These are phyloP conservation scores for Fusarium burgessii DNA, from an alignment of 2,329 filamentous ascomycete genomes.

Conservation along the genomic window DNA sequence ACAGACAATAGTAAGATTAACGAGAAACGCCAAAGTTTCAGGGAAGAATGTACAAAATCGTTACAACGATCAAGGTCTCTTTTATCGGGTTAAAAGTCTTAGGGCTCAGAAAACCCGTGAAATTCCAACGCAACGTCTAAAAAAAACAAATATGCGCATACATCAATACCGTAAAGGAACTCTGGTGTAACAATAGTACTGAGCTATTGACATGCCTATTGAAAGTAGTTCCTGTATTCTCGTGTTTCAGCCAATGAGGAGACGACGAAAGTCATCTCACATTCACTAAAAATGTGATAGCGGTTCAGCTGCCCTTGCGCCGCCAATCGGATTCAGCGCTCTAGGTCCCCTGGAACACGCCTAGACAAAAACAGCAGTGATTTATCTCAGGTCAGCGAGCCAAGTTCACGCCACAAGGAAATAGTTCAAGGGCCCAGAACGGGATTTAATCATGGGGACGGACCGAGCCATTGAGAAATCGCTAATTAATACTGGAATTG, in stretches of 20 bases:
- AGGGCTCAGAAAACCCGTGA: neutral
- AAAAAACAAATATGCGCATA: neutral
- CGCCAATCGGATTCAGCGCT: neutral
- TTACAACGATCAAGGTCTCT: too few species aligned
- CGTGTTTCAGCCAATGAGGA: neutral
- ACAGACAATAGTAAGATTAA: too few species aligned
- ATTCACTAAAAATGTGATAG: neutral
- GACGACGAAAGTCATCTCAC: neutral
- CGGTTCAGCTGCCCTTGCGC: neutral
- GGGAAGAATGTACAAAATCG: too few species aligned
- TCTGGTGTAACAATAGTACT: neutral
- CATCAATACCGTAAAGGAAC: too few species aligned
- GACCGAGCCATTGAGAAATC: slow-evolving; percentile 2
- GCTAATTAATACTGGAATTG: neutral
- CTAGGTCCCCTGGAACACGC: neutral
- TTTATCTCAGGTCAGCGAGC: neutral
- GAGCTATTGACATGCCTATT: neutral
- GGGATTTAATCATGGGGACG: neutral
- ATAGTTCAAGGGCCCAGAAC: neutral
- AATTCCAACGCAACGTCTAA: too few species aligned
- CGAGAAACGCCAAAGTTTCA: too few species aligned
- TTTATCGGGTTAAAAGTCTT: neutral
- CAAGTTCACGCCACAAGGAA: neutral
- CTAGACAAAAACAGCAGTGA: neutral
- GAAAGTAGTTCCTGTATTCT: neutral